Evolutionary conservation across 106 monocot genomes (phyloP).

Genomic region (Dactylorhiza incarnata): DNA sequence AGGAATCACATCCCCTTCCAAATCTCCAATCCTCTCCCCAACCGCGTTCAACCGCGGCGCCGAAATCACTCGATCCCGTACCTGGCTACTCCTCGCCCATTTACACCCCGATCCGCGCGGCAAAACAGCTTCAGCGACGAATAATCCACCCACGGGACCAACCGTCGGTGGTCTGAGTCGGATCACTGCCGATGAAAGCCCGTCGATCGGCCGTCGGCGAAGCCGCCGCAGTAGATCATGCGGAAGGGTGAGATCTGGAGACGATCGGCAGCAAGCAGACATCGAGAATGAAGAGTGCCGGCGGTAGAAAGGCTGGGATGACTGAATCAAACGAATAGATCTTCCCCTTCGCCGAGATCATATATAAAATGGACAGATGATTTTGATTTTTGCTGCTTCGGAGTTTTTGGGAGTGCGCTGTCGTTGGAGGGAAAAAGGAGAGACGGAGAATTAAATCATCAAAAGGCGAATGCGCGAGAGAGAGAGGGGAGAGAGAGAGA

Average conservation of each 20-base stretch:
- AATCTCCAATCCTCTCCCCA: constrained; percentile 23
- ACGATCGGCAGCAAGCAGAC: background rate
- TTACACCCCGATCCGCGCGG: background rate
- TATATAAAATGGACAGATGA: background rate
- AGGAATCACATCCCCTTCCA: constrained; percentile 13
- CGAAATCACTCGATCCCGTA: background rate
- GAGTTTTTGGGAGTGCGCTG: background rate
- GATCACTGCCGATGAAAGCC: background rate
- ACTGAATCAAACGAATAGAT: background rate
- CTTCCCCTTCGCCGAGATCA: background rate
- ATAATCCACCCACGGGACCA: background rate
- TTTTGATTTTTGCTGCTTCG: background rate
- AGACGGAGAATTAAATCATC: background rate
- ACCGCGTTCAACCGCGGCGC: constrained; percentile 21
- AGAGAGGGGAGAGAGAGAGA: no score
- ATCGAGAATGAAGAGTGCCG: background rate
- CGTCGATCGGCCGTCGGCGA: background rate
- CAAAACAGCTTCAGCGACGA: background rate
- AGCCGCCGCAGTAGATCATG: background rate
- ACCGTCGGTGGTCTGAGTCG: background rate
- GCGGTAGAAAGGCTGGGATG: background rate
- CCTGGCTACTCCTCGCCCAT: constrained; percentile 4
- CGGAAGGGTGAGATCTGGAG: background rate
- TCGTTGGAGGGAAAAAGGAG: background rate
- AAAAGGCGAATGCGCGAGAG: no score